phyloP scores from a whole-genome alignment of 108 stramenopile species.

The Mediolabrus comicus region DNA sequence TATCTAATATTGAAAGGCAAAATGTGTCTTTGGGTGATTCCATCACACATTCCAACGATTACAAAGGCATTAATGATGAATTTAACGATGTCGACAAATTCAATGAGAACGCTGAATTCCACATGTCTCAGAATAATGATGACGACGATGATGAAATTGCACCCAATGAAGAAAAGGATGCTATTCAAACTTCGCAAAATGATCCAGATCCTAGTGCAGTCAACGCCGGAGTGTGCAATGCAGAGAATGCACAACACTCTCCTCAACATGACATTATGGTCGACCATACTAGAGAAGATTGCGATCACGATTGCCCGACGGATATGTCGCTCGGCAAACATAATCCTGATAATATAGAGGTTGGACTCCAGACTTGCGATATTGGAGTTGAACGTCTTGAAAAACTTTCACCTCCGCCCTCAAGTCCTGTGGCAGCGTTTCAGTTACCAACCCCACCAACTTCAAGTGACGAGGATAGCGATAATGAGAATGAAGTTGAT shows the following conservation, averaged over 20 bases:
- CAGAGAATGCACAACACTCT: not conserved
- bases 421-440: constrained; percentile 16
- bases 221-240: too few species aligned
- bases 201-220: too few species aligned
- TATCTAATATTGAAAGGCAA: not conserved
- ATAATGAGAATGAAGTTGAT: constrained; percentile 2
- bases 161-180: not conserved
- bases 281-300: not conserved
- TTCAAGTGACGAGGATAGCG: constrained; percentile 31
- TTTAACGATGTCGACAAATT: not conserved
- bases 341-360: not conserved
- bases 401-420: not conserved
- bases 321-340: not conserved
- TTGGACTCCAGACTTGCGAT: not conserved
- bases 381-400: not conserved
- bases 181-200: too few species aligned
- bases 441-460: constrained; percentile 47
- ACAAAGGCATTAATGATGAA: not conserved
- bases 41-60: not conserved
- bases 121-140: not conserved
- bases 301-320: not conserved
- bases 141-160: not conserved
- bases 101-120: not conserved
- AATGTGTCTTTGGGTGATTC: not conserved
- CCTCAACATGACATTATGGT: not conserved